A percentile compares a stretch with the other conserved stretches of the same genome.
These are phyloP conservation scores for Nakaseomyces bracarensis DNA, from an alignment of 1,139 yeast genomes.

Conservation along the genomic window DNA sequence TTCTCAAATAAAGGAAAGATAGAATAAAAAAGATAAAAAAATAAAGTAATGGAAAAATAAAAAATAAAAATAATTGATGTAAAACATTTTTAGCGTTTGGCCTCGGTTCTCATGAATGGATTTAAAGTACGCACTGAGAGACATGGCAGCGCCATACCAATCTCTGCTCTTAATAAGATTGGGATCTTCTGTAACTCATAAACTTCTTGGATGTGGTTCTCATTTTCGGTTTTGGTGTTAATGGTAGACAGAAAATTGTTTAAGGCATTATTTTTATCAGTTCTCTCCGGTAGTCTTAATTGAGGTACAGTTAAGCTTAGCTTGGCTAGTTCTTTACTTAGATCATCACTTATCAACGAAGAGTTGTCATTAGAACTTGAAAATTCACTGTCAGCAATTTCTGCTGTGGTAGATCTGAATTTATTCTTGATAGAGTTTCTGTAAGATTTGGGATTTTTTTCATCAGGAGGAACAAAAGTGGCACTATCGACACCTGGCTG, in stretches of 20 bases:
- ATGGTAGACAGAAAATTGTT: constrained; percentile 51
- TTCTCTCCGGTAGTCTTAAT: constrained; percentile 36
- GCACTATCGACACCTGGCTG: constrained; percentile 87
- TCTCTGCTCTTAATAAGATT: constrained; percentile 78
- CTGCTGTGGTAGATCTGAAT: constrained; percentile 61
- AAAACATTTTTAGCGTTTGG: neutral
- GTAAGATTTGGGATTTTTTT: constrained; percentile 65
- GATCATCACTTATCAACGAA: constrained; percentile 34
- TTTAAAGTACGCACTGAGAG: constrained; percentile 88
- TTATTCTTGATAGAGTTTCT: constrained; percentile 72
- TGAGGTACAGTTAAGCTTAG: constrained; percentile 49
- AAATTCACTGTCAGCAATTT: constrained; percentile 48
- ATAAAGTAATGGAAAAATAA: neutral
- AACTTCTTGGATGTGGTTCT: constrained; percentile 65
- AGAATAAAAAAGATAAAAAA: neutral
- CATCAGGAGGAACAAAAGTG: constrained; percentile 83
- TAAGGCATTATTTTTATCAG: constrained; percentile 36
- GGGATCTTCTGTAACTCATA: constrained; percentile 74
- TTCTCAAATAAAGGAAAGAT: no score
- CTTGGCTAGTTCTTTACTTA: constrained; percentile 41
- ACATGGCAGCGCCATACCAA: constrained; percentile 93
- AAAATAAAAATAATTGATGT: neutral
- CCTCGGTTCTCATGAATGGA: constrained; percentile 47
- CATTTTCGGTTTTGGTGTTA: constrained; percentile 53
- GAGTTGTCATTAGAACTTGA: constrained; percentile 19